Evolutionary conservation across 768 basidiomycete species (phyloP), one percentile per base, ranked within the genome.

Genomic region (Agrocybe praecox): DNA sequence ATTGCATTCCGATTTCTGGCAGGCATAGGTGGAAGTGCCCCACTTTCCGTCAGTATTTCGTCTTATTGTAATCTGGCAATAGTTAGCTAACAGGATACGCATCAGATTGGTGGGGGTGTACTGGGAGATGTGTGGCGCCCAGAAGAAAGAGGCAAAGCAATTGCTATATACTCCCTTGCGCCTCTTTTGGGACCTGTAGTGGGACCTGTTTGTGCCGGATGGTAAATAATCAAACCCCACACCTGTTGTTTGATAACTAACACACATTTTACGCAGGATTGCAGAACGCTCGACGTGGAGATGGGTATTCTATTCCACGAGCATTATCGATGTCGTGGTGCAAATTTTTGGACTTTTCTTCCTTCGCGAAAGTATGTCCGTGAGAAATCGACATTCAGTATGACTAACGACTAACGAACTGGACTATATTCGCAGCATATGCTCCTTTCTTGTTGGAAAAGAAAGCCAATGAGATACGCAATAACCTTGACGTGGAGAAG

Each of bases 251-350:
- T 22, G 50, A 3, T 18, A 33, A 8, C 49, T 29, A 18, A 0
- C 26, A 9, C 42, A n/a, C 40, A 49, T 22, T 21, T 23, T n/a
- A 36, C 46, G 8, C 53, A 79, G 78, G 77, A 81, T 91, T 23
- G 82, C 84, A 0, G 74, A 89, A 42, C 73, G 71, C 34, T 80
- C 86, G 0, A 85, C 85, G 0, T 90, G 89, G 89, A 74, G 86
- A 67, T 90, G 87, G 88, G 87, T 89, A 26, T 91, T 90, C 67
- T 88, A 87, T 83, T 80, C 86, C 0, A 86, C 85, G 3, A 82
- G 76, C 29, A 85, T 89, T 34, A 74, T 80, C 0, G 85, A 83
- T 57, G 84, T 72, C 0, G 58, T 67, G 24, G 67, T 91, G 32
- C 88, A 90, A 63, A 46, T 80, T 0, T 58, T 79, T 1, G 88